These are phyloP conservation scores for Fusarium floridanum DNA, from an alignment of 2,329 filamentous ascomycete genomes.

Conservation along the genomic window DNA sequence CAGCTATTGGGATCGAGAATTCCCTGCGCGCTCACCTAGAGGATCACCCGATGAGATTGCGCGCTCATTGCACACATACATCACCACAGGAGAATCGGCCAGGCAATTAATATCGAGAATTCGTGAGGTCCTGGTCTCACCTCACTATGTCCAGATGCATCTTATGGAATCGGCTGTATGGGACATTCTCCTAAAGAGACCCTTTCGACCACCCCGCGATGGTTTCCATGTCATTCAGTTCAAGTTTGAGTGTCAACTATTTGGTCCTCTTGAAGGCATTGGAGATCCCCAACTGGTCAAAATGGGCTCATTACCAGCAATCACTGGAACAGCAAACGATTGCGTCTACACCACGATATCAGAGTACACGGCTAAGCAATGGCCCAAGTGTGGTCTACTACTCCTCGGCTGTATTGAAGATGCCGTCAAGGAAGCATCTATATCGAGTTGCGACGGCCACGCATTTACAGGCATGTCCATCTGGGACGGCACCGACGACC, in stretches of 20 bases:
- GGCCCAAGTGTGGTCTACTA: slow-evolving; percentile 50
- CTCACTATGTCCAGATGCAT: slow-evolving; percentile 54
- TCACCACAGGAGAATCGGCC: slow-evolving; percentile 48
- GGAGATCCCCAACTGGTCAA: slow-evolving; percentile 48
- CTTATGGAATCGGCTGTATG: slow-evolving; percentile 55
- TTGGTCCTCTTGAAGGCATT: slow-evolving; percentile 46
- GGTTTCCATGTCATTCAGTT: slow-evolving; percentile 54
- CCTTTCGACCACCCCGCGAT: slow-evolving; percentile 49
- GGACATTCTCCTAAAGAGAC: slow-evolving; percentile 51
- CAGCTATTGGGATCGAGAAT: slow-evolving; percentile 53
- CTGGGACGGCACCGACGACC: slow-evolving; percentile 51
- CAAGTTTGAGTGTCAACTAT: slow-evolving; percentile 52
- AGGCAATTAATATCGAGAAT: slow-evolving; percentile 48
- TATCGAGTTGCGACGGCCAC: slow-evolving; percentile 41
- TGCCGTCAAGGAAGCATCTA: slow-evolving; percentile 48
- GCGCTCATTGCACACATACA: slow-evolving; percentile 46
- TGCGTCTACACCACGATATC: slow-evolving; percentile 51
- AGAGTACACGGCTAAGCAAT: slow-evolving; percentile 49
- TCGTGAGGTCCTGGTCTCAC: slow-evolving; percentile 49
- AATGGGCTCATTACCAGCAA: slow-evolving; percentile 48
- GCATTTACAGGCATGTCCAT: slow-evolving; percentile 51
- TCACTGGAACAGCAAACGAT: slow-evolving; percentile 52
- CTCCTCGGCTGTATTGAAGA: slow-evolving; percentile 50
- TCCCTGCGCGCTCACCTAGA: slow-evolving; percentile 49
- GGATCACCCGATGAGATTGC: slow-evolving; percentile 53